phyloP scores from a whole-genome alignment of 768 basidiomycete species.

The Mycena rebaudengoi region DNA sequence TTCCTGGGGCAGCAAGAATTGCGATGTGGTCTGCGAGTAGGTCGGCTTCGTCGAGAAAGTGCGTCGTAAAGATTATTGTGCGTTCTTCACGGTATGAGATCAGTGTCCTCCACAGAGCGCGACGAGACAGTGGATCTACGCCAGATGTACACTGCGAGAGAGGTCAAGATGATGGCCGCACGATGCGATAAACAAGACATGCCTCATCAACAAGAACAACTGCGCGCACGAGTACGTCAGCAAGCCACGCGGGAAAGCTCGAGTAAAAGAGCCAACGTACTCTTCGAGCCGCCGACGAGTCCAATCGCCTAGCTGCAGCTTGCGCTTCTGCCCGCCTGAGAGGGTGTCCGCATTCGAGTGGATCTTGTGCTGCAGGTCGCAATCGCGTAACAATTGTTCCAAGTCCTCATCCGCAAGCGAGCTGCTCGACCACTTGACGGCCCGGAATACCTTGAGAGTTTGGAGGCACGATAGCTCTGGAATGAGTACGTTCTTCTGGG shows the following conservation, averaged over 20 bases:
- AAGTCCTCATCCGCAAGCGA: conserved; percentile 62
- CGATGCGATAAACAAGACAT: neutral
- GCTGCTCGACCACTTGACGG: conserved; percentile 69
- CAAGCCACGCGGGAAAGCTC: neutral
- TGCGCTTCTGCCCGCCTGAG: conserved; percentile 84
- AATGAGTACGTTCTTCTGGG: conserved; percentile 86
- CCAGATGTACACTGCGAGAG: conserved; percentile 69
- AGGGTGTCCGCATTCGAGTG: conserved; percentile 71
- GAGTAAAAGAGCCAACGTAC: conserved; percentile 46
- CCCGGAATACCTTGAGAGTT: conserved; percentile 75
- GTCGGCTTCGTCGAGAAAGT: conserved; percentile 60
- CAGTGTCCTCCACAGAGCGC: conserved; percentile 80
- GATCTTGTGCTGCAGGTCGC: conserved; percentile 77
- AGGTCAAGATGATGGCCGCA: neutral
- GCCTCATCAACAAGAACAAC: conserved; percentile 68
- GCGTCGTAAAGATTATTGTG: conserved; percentile 81
- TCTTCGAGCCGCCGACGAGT: conserved; percentile 76
- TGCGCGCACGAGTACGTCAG: conserved; percentile 26
- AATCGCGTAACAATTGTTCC: conserved; percentile 71
- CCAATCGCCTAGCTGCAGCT: conserved; percentile 86
- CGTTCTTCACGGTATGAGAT: conserved; percentile 71
- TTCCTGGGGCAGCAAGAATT: conserved; percentile 79
- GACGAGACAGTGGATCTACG: conserved; percentile 81
- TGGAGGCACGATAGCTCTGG: conserved; percentile 79
- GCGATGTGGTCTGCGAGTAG: conserved; percentile 80